Conservation (phyloP, 2,329 filamentous ascomycete species). For the Diplodia seriata region DNA sequence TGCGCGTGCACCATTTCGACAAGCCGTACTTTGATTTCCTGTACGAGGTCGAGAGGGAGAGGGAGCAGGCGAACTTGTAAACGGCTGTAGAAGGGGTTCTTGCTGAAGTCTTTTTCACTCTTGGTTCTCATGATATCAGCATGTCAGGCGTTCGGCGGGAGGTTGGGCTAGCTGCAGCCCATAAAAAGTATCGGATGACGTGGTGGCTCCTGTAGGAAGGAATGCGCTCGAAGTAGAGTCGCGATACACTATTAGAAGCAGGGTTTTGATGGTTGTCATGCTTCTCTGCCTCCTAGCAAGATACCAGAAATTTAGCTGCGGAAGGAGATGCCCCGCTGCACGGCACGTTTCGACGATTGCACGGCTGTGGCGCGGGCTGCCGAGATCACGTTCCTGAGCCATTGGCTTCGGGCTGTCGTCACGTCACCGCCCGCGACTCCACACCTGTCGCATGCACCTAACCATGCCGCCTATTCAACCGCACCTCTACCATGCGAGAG, state of each 20-base stretch:
- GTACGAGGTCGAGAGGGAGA: conserved; percentile 97
- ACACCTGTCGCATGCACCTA: neutral
- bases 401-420: conserved; percentile 26
- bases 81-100: conserved; percentile 17
- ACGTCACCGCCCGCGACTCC: conserved; percentile 24
- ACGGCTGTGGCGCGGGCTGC: conserved; percentile 15
- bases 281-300: conserved; percentile 16
- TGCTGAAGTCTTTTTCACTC: conserved; percentile 29
- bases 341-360: neutral
- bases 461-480: conserved; percentile 25
- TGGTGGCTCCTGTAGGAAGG: conserved; percentile 15
- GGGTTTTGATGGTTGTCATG: conserved; percentile 15
- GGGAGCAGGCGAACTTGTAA: conserved; percentile 53
- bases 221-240: conserved; percentile 13
- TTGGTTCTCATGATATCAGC: conserved; percentile 33
- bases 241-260: conserved; percentile 29
- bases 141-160: conserved; percentile 33
- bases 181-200: conserved; percentile 30
- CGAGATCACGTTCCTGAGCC: conserved; percentile 23
- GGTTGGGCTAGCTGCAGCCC: conserved; percentile 25
- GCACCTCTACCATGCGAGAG: conserved; percentile 17
- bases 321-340: neutral
- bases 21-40: conserved; percentile 98
- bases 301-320: neutral
- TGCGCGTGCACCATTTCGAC: conserved; percentile 97